Evolutionary conservation across 2,329 filamentous ascomycete species (phyloP).

Genomic region (Aspergillus pseudoviridinutans): DNA sequence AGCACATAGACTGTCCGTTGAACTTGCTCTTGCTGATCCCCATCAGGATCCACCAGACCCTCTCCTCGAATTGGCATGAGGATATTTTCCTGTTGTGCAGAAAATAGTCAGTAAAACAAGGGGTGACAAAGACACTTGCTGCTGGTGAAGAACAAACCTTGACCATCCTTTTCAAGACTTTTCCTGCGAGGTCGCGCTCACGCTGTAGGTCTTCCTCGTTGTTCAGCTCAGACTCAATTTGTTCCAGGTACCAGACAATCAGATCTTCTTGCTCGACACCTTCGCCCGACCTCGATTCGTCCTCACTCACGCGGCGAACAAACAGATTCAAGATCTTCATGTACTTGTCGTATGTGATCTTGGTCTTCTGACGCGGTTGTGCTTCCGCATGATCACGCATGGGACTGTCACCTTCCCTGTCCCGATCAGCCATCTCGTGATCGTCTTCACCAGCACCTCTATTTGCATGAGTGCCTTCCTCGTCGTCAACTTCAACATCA

Average conservation of each 20-base stretch:
- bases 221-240: conserved; percentile 77
- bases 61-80: conserved; percentile 68
- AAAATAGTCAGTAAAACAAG: conserved; percentile 4
- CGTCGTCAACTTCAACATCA: conserved; percentile 89
- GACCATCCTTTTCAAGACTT: conserved; percentile 93
- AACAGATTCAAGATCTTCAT: conserved; percentile 83
- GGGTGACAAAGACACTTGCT: not conserved
- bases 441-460: conserved; percentile 45
- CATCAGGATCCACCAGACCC: conserved; percentile 76
- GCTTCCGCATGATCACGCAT: conserved; percentile 53
- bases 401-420: conserved; percentile 48
- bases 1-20: conserved; percentile 72
- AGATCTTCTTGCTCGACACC: conserved; percentile 81
- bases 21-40: conserved; percentile 41
- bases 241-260: conserved; percentile 85
- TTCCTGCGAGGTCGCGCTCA: conserved; percentile 68
- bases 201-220: conserved; percentile 75
- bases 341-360: conserved; percentile 94
- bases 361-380: conserved; percentile 61
- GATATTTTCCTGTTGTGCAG: conserved; percentile 51
- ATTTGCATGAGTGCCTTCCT: conserved; percentile 57
- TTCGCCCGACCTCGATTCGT: conserved; percentile 70
- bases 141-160: conserved; percentile 59
- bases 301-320: conserved; percentile 76
- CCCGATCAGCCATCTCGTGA: conserved; percentile 48